Base-by-base conservation (phyloP, 441 rosid species). In the Raphanus hybrid region DNA sequence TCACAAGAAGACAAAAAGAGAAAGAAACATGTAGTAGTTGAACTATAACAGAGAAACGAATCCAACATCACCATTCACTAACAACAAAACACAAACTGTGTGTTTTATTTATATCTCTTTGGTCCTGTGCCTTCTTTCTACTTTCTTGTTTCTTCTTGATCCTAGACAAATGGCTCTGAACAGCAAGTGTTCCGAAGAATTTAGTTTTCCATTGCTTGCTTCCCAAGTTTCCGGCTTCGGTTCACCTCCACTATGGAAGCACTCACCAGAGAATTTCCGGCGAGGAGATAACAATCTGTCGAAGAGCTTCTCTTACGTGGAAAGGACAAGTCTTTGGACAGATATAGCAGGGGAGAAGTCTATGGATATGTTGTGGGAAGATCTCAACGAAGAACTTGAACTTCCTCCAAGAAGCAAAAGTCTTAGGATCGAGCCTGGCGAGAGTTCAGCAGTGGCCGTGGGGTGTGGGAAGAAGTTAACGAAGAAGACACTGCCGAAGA, bases 291-390 rank as follows among this genome's bases (percentile, higher is more conserved):
- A 74, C 11, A 57, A 32, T 18, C 75, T 67, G 35, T 67, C 84
- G 12, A 84, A 65, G 83, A 87, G 89, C 68, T 80, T 82, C 48
- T 84, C 90, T 3, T 67, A 69, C 16, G 78, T 58, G 6, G 85
- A 79, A 63, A 67, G 65, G 45, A 74, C 61, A 70, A 79, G 72
- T 26, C 59, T 45, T 55, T 74, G 78, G 78, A 54, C 8, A 3
- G 85, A 81, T 0, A 83, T 72, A 10, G 64, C 64, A 70, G 86
- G 83, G 62, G 92, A 92, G 62, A 87, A 84, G 71, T 23, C 26
- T 23, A 91, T 92, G 97, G 98, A 94, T 80, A 71, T 87, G 85
- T 64, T 94, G 57, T 94, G 98, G 98, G 98, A 94, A 75, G 90
- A 94, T 79, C 91, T 94, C 69, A 92, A 92, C 41, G 91, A 88